phyloP scores from a whole-genome alignment of 1,139 yeast genomes.

The Kodamaea plutei region DNA sequence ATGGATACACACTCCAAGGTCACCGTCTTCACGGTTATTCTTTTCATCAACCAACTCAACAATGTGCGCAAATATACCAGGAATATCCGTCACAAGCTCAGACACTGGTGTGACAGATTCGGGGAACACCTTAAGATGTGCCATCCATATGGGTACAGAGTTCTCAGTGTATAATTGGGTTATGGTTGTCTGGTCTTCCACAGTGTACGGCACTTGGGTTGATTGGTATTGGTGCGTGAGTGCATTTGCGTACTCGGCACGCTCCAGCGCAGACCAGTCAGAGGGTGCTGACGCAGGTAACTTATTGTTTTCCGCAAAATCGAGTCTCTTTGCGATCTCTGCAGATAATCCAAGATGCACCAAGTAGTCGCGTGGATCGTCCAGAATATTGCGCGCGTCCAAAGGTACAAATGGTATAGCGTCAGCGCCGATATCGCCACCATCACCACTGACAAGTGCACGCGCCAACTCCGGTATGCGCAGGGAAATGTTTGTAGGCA shows the following conservation, averaged over 20 bases:
- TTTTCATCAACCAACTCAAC: conserved; percentile 10
- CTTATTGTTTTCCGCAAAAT: conserved; percentile 10
- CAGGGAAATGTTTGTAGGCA: background rate
- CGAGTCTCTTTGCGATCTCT: conserved; percentile 30
- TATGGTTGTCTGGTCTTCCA: background rate
- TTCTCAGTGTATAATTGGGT: conserved; percentile 16
- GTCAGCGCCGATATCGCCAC: background rate
- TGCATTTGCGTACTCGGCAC: conserved; percentile 18
- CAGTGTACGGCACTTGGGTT: background rate
- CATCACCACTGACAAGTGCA: too few relatives aligned
- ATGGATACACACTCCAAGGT: conserved; percentile 9
- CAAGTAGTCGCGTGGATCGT: conserved; percentile 48
- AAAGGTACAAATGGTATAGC: conserved; percentile 38
- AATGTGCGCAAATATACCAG: conserved; percentile 13
- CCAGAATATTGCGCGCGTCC: conserved; percentile 48
- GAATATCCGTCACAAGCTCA: conserved; percentile 32
- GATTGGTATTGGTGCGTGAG: background rate
- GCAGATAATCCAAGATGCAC: conserved; percentile 41
- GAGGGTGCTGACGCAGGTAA: conserved; percentile 18
- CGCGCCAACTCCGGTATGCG: background rate
- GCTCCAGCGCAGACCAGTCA: background rate
- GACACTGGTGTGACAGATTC: conserved; percentile 47
- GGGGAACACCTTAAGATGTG: conserved; percentile 48
- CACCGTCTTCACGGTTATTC: conserved; percentile 9
- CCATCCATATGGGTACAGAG: conserved; percentile 29